phyloP scores from a whole-genome alignment of 2,329 filamentous ascomycete genomes.

The Ceratocystis cubensis region DNA sequence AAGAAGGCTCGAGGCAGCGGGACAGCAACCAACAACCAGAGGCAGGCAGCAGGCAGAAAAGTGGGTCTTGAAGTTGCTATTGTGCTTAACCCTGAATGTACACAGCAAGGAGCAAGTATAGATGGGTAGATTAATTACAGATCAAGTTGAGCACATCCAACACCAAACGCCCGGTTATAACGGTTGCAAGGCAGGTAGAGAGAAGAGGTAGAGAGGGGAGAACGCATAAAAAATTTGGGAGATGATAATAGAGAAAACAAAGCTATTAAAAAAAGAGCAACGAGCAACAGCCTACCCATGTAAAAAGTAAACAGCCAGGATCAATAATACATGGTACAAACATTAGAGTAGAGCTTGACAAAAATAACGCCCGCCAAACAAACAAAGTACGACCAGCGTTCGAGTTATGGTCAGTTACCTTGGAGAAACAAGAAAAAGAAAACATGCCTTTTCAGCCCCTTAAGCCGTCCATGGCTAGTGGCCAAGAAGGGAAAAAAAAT shows the following conservation, averaged over 20 bases:
- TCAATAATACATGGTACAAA: slow-evolving; percentile 5
- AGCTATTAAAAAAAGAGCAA: background rate
- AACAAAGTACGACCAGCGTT: background rate
- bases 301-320: background rate
- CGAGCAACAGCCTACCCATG: background rate
- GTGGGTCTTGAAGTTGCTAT: background rate
- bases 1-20: background rate
- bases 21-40: background rate
- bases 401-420: background rate
- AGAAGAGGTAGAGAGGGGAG: background rate
- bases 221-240: background rate
- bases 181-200: background rate
- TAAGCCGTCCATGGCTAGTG: background rate
- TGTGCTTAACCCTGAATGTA: background rate
- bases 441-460: background rate
- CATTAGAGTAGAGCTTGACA: background rate
- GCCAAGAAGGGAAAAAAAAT: background rate
- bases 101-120: background rate
- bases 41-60: background rate
- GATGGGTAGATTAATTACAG: background rate
- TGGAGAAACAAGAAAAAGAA: background rate
- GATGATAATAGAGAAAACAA: slow-evolving; percentile 5
- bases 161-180: background rate
- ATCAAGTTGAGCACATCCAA: background rate
- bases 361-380: background rate